These are phyloP conservation scores for Xylaria sp. DNA, from an alignment of 2,329 filamentous ascomycete genomes.

Conservation along the genomic window DNA sequence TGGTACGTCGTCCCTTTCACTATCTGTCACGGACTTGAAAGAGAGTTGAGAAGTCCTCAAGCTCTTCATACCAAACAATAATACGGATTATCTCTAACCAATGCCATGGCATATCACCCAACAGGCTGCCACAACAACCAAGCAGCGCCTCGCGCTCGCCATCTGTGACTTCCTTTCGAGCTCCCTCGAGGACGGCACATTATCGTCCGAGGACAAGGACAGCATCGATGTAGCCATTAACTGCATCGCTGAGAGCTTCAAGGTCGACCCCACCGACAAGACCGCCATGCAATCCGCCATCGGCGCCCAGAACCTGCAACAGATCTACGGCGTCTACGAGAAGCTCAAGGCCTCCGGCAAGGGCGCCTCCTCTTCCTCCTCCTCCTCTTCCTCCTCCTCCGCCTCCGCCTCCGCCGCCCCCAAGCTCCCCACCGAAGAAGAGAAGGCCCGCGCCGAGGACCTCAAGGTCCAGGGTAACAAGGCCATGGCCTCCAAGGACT, in stretches of 20 bases:
- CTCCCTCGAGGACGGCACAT: conserved; percentile 81
- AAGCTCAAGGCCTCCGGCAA: conserved; percentile 64
- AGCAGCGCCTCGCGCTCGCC: conserved; percentile 89
- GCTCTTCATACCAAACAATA: too few species aligned
- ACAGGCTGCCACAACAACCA: conserved; percentile 46
- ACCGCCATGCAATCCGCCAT: conserved; percentile 69
- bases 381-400: conserved; percentile 40
- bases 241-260: conserved; percentile 93
- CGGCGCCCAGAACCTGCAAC: conserved; percentile 78
- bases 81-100: background rate
- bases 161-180: conserved; percentile 91
- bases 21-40: background rate
- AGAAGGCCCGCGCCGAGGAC: conserved; percentile 76
- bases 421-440: conserved; percentile 43
- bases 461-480: conserved; percentile 90
- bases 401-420: conserved; percentile 32
- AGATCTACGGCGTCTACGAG: conserved; percentile 95
- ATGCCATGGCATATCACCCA: background rate
- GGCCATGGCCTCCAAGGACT: conserved; percentile 93
- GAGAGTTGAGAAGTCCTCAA: too few species aligned
- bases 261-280: conserved; percentile 78
- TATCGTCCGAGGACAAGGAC: conserved; percentile 82
- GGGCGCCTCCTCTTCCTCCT: conserved; percentile 29
- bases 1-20: background rate
- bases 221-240: conserved; percentile 90